Conservation (phyloP, 768 basidiomycete genomes). For the Lactifluus subvellereus region DNA sequence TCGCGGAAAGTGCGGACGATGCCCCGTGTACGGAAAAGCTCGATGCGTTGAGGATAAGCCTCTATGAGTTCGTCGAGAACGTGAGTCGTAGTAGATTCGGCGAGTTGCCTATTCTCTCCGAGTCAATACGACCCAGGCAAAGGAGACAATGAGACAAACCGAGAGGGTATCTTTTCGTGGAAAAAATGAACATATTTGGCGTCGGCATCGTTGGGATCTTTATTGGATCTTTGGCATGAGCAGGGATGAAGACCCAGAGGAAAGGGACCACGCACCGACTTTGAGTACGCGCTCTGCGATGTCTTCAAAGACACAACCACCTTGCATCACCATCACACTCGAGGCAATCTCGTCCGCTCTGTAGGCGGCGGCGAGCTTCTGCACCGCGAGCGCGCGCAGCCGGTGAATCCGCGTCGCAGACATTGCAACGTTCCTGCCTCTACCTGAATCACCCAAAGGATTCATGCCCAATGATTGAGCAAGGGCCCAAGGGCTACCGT, state of each 20-base stretch:
- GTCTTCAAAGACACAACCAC: constrained; percentile 87
- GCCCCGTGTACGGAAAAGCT: constrained; percentile 85
- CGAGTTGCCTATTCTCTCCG: constrained; percentile 58
- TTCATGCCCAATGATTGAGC: constrained; percentile 62
- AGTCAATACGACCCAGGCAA: constrained; percentile 20
- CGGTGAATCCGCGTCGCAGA: constrained; percentile 80
- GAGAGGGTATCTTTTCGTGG: constrained; percentile 90
- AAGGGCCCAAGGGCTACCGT: constrained; percentile 52
- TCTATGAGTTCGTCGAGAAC: constrained; percentile 76
- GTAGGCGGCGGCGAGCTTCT: constrained; percentile 83
- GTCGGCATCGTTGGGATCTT: constrained; percentile 72
- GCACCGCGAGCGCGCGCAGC: constrained; percentile 73
- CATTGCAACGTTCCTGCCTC: constrained; percentile 75
- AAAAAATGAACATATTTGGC: constrained; percentile 91
- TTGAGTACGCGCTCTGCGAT: constrained; percentile 83
- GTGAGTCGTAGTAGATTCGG: constrained; percentile 75
- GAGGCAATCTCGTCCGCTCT: constrained; percentile 86
- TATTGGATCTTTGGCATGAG: neutral
- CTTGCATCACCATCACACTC: constrained; percentile 94
- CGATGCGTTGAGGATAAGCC: constrained; percentile 65
- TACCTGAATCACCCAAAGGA: constrained; percentile 44
- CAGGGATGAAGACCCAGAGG: neutral
- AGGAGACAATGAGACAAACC: constrained; percentile 43
- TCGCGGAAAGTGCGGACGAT: constrained; percentile 85
- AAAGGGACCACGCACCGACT: constrained; percentile 41